Evolutionary conservation across 2,329 filamentous ascomycete species (phyloP), one percentile per base, ranked within the genome.

Genomic region (Botryotinia calthae): DNA sequence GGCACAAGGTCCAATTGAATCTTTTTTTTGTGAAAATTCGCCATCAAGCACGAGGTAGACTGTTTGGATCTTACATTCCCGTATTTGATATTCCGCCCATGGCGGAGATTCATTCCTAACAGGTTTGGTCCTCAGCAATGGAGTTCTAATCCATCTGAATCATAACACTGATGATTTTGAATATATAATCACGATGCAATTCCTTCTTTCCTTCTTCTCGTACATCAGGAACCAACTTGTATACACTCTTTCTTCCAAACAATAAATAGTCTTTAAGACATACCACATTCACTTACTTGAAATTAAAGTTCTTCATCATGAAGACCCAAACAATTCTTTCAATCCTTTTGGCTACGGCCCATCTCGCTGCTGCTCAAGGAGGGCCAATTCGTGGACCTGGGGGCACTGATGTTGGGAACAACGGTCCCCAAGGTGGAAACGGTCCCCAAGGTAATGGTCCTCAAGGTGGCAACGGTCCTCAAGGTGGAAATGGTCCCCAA

Each of bases 231-330:
- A 42, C 65, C n/a, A 68, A 68, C 65, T 68, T 68, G 65, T 68
- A 68, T 68, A 68, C 65, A 68, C 65, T 68, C 65, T 68, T 68
- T 68, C 48, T 56, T 56, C 51, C 65, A 68, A 68, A 44, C n/a
- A 56, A 68, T 56, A 68, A 68, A 56, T 58, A 68, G 65, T 68
- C 65, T 56, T 68, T 1, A 31, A 58, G 65, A 56, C 65, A 25
- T 31, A 54, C 46, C 48, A 68, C 65, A 56, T 56, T 68, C 65
- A 68, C 65, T 68, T 68, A 58, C 37, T 48, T 68, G 54, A 22
- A 25, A 56, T 56, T n/a, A 42, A 68, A 68, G 10, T 25, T n/a
- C 42, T 56, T 68, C 65, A 68, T 68, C 65, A 68, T 68, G 65
- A 68, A 56, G 48, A 37, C n/a, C 18, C 34, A 68, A 28, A 28